Evolutionary conservation across 805 yeast species (phyloP).

Genomic region (Myxozyma vanderwaltii): DNA sequence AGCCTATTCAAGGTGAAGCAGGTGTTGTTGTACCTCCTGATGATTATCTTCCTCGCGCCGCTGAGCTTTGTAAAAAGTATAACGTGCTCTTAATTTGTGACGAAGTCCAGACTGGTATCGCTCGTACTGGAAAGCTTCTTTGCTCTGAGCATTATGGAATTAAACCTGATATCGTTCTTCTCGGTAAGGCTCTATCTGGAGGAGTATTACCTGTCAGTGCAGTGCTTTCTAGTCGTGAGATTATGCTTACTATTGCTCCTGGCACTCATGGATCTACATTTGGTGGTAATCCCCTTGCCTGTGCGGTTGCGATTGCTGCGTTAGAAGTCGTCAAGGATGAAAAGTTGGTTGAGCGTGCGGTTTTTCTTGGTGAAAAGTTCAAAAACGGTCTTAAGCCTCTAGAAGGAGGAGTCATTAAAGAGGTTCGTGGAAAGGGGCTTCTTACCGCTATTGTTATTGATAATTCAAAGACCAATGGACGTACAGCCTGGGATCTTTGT

Average conservation of each 20-base stretch:
- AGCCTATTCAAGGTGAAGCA: slow-evolving; percentile 98
- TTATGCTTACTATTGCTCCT: slow-evolving; percentile 86
- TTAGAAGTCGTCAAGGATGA: slow-evolving; percentile 87
- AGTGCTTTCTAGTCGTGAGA: slow-evolving; percentile 83
- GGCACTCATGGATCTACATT: slow-evolving; percentile 98
- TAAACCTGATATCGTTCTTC: slow-evolving; percentile 83
- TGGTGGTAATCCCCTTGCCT: slow-evolving; percentile 96
- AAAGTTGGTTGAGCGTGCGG: slow-evolving; percentile 76
- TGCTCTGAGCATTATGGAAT: slow-evolving; percentile 85
- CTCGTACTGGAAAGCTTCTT: slow-evolving; percentile 92
- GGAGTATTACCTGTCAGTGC: slow-evolving; percentile 93
- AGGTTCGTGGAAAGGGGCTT: slow-evolving; percentile 81
- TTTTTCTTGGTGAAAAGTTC: slow-evolving; percentile 68
- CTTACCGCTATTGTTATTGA: slow-evolving; percentile 91
- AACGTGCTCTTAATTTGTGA: slow-evolving; percentile 90
- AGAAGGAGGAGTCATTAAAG: slow-evolving; percentile 54
- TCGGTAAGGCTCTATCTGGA: slow-evolving; percentile 95
- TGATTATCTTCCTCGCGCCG: slow-evolving; percentile 74
- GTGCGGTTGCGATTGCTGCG: slow-evolving; percentile 91
- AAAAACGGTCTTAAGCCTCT: slow-evolving; percentile 49
- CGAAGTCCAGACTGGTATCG: slow-evolving; percentile 97
- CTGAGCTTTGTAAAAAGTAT: slow-evolving; percentile 64
- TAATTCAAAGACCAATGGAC: slow-evolving; percentile 76
- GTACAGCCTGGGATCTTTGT: slow-evolving; percentile 96
- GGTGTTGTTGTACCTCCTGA: slow-evolving; percentile 93